Base-by-base conservation (phyloP, 1,284 basidiomycete genomes). In the Leccinum proliferum region DNA sequence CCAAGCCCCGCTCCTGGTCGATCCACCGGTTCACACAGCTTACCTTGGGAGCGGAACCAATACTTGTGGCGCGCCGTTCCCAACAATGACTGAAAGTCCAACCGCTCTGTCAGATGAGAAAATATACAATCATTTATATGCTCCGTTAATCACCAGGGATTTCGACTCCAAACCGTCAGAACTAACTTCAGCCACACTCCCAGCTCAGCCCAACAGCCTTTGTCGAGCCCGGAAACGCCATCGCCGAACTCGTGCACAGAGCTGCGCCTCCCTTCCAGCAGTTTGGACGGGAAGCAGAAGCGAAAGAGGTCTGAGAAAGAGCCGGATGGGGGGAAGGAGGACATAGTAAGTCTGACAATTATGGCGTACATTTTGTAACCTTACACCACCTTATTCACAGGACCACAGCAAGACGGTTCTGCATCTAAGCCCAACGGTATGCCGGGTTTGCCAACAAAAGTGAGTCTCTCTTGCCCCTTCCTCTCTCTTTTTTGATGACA, bases 281-380 rank as follows among this genome's bases (percentile, higher is more conserved):
- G 48, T 50, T 50, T 12, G 48, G 12, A 37, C 35, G 35, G 11
- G 0, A 37, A 12, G 35, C 35, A 37, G 5, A 37, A 37, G 35
- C 11, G 35, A 11, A 37, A 37, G 0, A 37, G 35, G 0, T 4
- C 5, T 5, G 35, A 35, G 11, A 11, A 5, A 11, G 4, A 37
- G 35, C 18, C 2, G 3, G 62, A 21, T 4, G 32, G 11, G n/a
- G 18, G 6, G 4, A 25, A 10, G 4, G 35, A 18, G 1, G 15
- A 21, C 4, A 6, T 1, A 11, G 64, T 67, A 57, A 0, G 63
- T 67, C 60, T 21, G 4, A 56, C 7, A n/a, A 0, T 35, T 18
- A 21, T 35, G 8, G 3, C 2, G 35, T 9, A 14, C 15, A 2
- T 48, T 18, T 58, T 34, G 7, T 25, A 9, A 9, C 14, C 11